Evolutionary conservation across 805 yeast genomes (phyloP).

Genomic region (Wickerhamomyces subpelliculosus): DNA sequence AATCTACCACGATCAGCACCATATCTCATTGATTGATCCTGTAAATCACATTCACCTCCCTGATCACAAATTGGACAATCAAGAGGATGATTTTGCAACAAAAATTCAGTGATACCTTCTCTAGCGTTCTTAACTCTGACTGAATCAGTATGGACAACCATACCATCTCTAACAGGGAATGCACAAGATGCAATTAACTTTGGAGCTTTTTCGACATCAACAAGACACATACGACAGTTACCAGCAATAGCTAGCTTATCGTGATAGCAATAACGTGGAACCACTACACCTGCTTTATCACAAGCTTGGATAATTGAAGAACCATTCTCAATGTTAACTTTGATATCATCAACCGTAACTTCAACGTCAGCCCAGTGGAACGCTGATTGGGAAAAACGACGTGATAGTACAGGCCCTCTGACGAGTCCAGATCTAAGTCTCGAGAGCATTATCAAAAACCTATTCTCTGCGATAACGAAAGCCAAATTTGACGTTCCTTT

Average conservation of each 20-base stretch:
- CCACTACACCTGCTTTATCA: constrained; percentile 81
- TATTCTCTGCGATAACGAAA: too few species aligned
- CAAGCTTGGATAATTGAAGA: constrained; percentile 87
- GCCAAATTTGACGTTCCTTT: too few species aligned
- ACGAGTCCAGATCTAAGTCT: constrained; percentile 3
- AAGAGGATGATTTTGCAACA: constrained; percentile 82
- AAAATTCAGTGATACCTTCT: constrained; percentile 87
- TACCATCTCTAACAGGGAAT: constrained; percentile 84
- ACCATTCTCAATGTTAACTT: constrained; percentile 77
- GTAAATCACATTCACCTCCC: constrained; percentile 92
- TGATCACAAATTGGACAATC: constrained; percentile 93
- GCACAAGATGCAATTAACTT: constrained; percentile 89
- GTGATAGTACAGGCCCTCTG: constrained; percentile 2
- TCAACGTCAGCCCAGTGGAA: constrained; percentile 45
- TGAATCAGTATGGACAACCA: constrained; percentile 76
- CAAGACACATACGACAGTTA: constrained; percentile 90
- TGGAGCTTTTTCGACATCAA: constrained; percentile 84
- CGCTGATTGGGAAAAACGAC: constrained; percentile 27
- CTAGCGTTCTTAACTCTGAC: constrained; percentile 77
- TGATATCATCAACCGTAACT: constrained; percentile 57
- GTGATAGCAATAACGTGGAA: constrained; percentile 88
- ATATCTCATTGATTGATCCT: constrained; percentile 77
- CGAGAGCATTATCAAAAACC: constrained; percentile 9
- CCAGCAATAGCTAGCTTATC: constrained; percentile 89
- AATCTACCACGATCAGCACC: constrained; percentile 86